phyloP scores from a whole-genome alignment of 2,329 filamentous ascomycete genomes.

The Pezicula radicicola region DNA sequence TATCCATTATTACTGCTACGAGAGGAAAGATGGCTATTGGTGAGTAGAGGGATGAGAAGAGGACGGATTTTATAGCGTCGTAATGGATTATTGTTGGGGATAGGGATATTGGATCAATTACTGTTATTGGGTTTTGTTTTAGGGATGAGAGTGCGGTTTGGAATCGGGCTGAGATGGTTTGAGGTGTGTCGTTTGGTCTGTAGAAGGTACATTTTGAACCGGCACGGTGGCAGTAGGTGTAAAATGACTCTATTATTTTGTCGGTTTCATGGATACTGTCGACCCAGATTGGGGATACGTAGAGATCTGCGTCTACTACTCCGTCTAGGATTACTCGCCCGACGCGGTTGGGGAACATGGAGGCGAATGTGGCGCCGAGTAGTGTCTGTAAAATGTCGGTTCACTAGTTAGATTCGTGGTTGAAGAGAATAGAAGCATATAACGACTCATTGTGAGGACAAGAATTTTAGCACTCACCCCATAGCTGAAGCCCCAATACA shows the following conservation, averaged over 20 bases:
- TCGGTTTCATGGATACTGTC: conserved; percentile 14
- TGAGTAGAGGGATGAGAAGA: conserved; percentile 25
- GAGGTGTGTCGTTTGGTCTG: neutral
- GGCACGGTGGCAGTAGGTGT: conserved; percentile 15
- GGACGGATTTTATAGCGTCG: conserved; percentile 20
- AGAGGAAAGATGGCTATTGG: conserved; percentile 20
- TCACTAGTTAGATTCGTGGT: neutral
- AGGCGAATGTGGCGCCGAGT: conserved; percentile 36
- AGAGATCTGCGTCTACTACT: conserved; percentile 7
- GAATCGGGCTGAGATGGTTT: conserved; percentile 20
- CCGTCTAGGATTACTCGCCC: conserved; percentile 31
- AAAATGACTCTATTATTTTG: conserved; percentile 15
- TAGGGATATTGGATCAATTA: conserved; percentile 12
- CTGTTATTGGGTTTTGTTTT: conserved; percentile 27
- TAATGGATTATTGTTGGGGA: conserved; percentile 22
- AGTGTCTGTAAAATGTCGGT: neutral
- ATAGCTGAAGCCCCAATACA: conserved; percentile 51
- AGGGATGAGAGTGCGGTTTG: conserved; percentile 36
- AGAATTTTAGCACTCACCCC: conserved; percentile 19
- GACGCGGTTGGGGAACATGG: conserved; percentile 35
- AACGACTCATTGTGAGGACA: neutral
- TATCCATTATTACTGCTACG: conserved; percentile 19
- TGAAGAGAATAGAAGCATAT: neutral
- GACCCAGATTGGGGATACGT: neutral
- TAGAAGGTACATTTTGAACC: conserved; percentile 26